Percentiles rank a stretch among this genome's conserved stretches.
These are phyloP conservation scores for Phytophthora pinifolia DNA, from an alignment of 352 stramenopile species.

Conservation along the genomic window DNA sequence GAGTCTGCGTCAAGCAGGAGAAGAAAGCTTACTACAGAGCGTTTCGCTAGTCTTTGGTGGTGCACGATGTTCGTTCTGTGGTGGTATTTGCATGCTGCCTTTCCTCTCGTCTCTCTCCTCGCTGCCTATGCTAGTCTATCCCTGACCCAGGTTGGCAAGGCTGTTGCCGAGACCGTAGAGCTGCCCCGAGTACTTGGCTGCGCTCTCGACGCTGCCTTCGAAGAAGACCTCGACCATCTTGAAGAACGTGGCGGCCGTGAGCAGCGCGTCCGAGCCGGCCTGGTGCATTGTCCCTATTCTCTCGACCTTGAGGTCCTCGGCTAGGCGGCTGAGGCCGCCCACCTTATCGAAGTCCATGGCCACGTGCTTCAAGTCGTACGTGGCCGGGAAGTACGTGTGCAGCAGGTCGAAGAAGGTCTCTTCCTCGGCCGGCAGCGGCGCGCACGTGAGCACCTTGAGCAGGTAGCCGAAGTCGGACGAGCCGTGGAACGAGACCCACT, in stretches of 20 bases:
- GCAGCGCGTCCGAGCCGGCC: slow-evolving; percentile 96
- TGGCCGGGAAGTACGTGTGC: slow-evolving; percentile 98
- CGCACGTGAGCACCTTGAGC: slow-evolving; percentile 95
- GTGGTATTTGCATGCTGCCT: slow-evolving; percentile 26
- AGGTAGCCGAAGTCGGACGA: slow-evolving; percentile 99
- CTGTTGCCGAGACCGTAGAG: slow-evolving; percentile 86
- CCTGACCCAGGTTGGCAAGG: slow-evolving; percentile 39
- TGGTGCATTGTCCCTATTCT: slow-evolving; percentile 99
- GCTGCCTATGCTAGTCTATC: slow-evolving; percentile 26
- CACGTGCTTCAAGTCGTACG: slow-evolving; percentile 99
- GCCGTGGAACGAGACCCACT: slow-evolving; percentile 99
- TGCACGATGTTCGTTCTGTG: slow-evolving; percentile 16
- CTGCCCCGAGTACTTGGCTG: slow-evolving; percentile 82
- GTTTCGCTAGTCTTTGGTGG: slow-evolving; percentile 13
- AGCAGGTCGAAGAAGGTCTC: slow-evolving; percentile 97
- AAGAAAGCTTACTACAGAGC: slow-evolving; percentile 7
- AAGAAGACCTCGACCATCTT: slow-evolving; percentile 91
- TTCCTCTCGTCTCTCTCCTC: slow-evolving; percentile 13
- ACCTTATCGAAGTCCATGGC: slow-evolving; percentile 97
- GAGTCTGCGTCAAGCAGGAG: slow-evolving; percentile 3
- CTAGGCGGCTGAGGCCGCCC: slow-evolving; percentile 95
- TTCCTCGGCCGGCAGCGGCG: slow-evolving; percentile 87
- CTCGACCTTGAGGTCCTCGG: slow-evolving; percentile 96
- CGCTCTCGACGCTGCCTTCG: slow-evolving; percentile 83
- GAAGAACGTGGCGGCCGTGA: slow-evolving; percentile 95